These are phyloP conservation scores for Panaeolus cyanescens DNA, from an alignment of 768 basidiomycete species.

Conservation along the genomic window DNA sequence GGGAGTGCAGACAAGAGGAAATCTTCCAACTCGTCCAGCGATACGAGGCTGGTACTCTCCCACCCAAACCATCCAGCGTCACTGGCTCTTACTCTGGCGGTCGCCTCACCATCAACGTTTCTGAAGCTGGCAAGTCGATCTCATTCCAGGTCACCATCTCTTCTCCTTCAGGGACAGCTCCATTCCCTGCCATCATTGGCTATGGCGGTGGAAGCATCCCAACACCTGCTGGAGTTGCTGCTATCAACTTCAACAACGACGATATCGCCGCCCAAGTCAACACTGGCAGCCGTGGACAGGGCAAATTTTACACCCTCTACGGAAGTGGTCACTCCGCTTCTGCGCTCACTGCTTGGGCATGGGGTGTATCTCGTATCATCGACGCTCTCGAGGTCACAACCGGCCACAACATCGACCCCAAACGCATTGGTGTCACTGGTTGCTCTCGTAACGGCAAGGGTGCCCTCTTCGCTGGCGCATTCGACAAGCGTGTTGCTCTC, in stretches of 20 bases:
- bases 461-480: constrained; percentile 58
- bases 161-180: constrained; percentile 43
- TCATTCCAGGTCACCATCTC: constrained; percentile 49
- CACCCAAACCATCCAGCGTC: constrained; percentile 44
- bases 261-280: constrained; percentile 53
- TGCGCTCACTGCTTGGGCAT: constrained; percentile 64
- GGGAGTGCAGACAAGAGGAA: constrained; percentile 51
- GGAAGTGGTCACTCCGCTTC: constrained; percentile 45
- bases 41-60: constrained; percentile 55
- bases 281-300: constrained; percentile 47
- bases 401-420: constrained; percentile 45
- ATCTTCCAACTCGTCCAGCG: constrained; percentile 49
- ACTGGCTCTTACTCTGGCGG: constrained; percentile 43
- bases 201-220: constrained; percentile 47
- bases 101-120: constrained; percentile 49
- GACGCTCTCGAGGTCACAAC: constrained; percentile 56
- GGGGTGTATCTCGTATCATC: constrained; percentile 61
- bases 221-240: constrained; percentile 38
- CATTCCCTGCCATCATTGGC: constrained; percentile 55
- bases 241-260: constrained; percentile 55
- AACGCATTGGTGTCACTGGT: constrained; percentile 54
- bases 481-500: constrained; percentile 57
- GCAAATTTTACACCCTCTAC: constrained; percentile 60
- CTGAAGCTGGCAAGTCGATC: constrained; percentile 46
- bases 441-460: constrained; percentile 67